Base-by-base conservation (phyloP, 2,329 filamentous ascomycete species). In the Rhexocercosporidium sp. region DNA sequence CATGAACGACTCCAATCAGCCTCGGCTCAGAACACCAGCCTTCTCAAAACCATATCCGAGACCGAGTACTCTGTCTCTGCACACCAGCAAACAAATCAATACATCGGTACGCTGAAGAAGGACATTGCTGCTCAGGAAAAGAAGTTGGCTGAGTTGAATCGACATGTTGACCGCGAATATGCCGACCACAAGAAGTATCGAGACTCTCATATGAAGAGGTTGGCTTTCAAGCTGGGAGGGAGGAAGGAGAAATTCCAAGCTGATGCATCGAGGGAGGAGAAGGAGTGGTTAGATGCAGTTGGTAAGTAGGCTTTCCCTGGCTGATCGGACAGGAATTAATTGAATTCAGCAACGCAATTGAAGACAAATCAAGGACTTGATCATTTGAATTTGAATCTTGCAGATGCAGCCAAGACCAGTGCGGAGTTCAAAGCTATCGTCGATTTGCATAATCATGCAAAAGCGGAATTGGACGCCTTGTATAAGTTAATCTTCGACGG, bases 401-500 rank as follows among this genome's bases (percentile, higher is more conserved):
- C 74, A 0, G 78, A 82, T 3, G 85, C 85, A 0, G 69, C 78
- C 16, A 69, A 72, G 18, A 78, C 77, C 1, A 77, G 76, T 46
- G 49, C 46, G 0, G 76, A 78, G 14, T 77, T 87, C 3, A 77
- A 83, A 66, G 64, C 41, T 1, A 75, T 78, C 14, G 77, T 76
- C 1, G 63, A 69, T 2, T 75, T 79, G 11, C 81, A 84, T 66
- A 71, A 73, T 3, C 71, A 76, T 44, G 80, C 83, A 2, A 81
- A 85, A 71, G 67, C 69, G 3, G 81, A 85, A 22, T 80, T 88
- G 6, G 84, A 88, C 68, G 75, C 74, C 2, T 78, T 88, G 3
- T 88, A 88, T 74, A 74, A 82, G n/a, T 79, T 78, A 60, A 82
- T 88, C 67, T 88, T 88, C 72, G 75, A 78, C 11, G 85, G 85